Base-by-base conservation (phyloP, 805 yeast species). In the Candida montana region DNA sequence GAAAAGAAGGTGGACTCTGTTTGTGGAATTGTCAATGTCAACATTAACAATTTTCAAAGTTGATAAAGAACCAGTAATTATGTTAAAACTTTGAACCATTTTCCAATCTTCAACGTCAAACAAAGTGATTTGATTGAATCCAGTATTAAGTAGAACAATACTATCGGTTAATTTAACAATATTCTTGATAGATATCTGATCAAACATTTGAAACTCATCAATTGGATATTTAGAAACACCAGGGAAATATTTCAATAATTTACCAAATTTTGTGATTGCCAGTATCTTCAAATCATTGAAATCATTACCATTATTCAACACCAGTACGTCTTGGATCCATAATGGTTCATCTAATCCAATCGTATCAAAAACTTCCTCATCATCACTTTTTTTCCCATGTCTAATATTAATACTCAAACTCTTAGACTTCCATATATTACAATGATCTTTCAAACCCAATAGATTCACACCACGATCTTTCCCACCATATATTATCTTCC, bases 261-360 rank as follows among this genome's bases (percentile, higher is more conserved):
- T 44, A 2, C 60, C 60, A 44, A 54, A 55, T 28, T 57, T 40
- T 8, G 58, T 47, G 4, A 45, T 52, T 12, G 54, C 57, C 26
- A 53, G 35, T 18, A 55, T 39, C 18, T 42, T 41, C 28, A 39
- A 36, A 5, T 43, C 47, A 10, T 39, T 42, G n/a, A 24, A 31
- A n/a, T 33, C 39, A 6, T 27, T 19, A n/a, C 39, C 42, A 9
- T 37, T 24, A 18, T 46, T 41, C 2, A 35, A 16, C 3, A 52
- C 7, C 5, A 44, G 39, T 15, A 53, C 49, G 26, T 55, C 54
- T 19, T 52, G 54, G 2, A 55, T 39, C 59, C 59, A 55, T 4
- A 49, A 7, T 2, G 57, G 49, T 5, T 38, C 35, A 5, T 18
- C 35, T 5, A 7, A 18, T 12, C 28, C 27, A 5, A 27, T 28